These are phyloP conservation scores for Pterocarpus santalinus DNA, from an alignment of 306 rosid species.

Conservation along the genomic window DNA sequence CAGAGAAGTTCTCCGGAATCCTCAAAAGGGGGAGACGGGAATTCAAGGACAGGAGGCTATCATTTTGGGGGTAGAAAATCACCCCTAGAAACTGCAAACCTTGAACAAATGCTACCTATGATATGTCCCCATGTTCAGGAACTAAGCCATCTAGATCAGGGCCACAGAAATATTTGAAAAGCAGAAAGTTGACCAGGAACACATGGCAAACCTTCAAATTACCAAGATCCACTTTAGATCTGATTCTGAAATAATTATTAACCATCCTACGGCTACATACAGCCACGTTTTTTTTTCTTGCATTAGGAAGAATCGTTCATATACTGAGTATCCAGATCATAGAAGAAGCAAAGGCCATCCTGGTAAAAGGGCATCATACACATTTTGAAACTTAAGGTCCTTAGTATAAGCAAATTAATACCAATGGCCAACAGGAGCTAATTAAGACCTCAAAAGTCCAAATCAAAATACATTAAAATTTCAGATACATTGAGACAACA, in stretches of 20 bases:
- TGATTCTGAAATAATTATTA: neutral
- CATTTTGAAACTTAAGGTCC: neutral
- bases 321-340: neutral
- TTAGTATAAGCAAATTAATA: slow-evolving; percentile 16
- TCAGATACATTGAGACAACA: slow-evolving; percentile 19
- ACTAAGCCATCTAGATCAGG: neutral
- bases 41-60: too few species aligned
- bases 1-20: too few species aligned
- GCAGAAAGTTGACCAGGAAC: neutral
- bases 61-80: neutral
- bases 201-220: neutral
- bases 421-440: slow-evolving; percentile 11
- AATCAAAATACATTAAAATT: slow-evolving; percentile 26
- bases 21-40: too few species aligned
- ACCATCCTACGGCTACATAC: neutral
- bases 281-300: neutral
- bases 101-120: neutral
- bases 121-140: neutral
- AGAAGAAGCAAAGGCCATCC: neutral
- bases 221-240: neutral
- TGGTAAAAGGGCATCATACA: neutral
- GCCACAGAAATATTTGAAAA: neutral
- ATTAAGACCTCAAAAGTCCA: slow-evolving; percentile 30
- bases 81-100: neutral
- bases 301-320: neutral